phyloP scores from a whole-genome alignment of 129 eudicot species.

The Centaurea solstitialis region DNA sequence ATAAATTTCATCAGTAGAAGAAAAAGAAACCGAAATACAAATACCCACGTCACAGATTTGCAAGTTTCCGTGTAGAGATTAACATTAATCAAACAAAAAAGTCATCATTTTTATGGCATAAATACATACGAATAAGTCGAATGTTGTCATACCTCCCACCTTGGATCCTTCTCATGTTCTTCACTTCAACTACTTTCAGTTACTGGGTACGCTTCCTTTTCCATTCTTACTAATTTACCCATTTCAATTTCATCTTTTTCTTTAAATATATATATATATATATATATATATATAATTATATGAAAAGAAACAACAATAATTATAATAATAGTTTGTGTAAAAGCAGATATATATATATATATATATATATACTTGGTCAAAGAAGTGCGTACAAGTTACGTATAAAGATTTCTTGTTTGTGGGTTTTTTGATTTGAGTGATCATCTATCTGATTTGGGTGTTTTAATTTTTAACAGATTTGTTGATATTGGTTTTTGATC shows the following conservation, averaged over 20 bases:
- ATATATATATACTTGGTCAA: conserved; percentile 31
- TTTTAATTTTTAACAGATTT: conserved; percentile 24
- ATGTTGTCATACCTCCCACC: conserved; percentile 20
- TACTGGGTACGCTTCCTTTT: conserved; percentile 31
- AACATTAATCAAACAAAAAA: conserved; percentile 19
- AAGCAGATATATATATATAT: conserved; percentile 14
- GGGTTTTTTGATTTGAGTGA: neutral
- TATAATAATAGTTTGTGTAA: neutral
- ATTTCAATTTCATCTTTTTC: conserved; percentile 13
- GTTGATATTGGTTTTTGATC: conserved; percentile 24
- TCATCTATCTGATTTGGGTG: conserved; percentile 35
- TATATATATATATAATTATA: no score
- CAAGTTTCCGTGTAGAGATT: conserved; percentile 33
- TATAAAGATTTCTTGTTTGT: conserved; percentile 31
- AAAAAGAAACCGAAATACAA: conserved; percentile 30
- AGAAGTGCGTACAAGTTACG: conserved; percentile 37
- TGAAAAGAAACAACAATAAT: neutral
- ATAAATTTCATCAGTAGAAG: neutral
- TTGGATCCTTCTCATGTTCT: conserved; percentile 42
- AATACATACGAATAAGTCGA: conserved; percentile 13
- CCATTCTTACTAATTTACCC: conserved; percentile 16
- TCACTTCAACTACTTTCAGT: conserved; percentile 34
- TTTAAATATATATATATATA: neutral
- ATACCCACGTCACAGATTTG: conserved; percentile 36
- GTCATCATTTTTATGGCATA: conserved; percentile 22